Percentiles rank a stretch among this genome's conserved stretches.
phyloP scores from a whole-genome alignment of 768 basidiomycete genomes.

The Russula olivacea region DNA sequence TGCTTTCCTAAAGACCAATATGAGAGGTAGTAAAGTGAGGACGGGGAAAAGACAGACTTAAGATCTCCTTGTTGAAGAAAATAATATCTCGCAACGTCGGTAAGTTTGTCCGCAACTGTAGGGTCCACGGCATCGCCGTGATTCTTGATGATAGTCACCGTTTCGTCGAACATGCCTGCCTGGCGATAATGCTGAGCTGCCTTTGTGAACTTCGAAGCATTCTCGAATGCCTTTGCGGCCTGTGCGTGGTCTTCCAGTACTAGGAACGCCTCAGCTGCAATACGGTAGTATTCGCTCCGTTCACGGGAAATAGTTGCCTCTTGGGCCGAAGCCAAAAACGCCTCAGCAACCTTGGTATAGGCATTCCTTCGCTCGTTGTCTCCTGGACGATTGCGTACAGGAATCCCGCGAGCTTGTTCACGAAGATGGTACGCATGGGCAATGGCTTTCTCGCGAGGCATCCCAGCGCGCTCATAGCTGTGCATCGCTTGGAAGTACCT shows the following conservation, averaged over 20 bases:
- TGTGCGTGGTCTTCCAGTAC: conserved; percentile 34
- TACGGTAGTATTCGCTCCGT: conserved; percentile 35
- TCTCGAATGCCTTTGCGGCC: conserved; percentile 41
- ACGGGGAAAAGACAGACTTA: conserved; percentile 29
- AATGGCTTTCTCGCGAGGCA: conserved; percentile 40
- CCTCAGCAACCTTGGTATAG: conserved; percentile 43
- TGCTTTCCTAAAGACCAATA: conserved; percentile 37
- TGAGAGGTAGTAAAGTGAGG: background rate
- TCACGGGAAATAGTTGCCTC: conserved; percentile 28
- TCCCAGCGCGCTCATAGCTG: conserved; percentile 46
- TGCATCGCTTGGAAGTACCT: conserved; percentile 50
- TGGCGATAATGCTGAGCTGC: conserved; percentile 45
- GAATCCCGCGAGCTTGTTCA: conserved; percentile 41
- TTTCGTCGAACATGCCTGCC: conserved; percentile 45
- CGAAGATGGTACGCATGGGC: conserved; percentile 51
- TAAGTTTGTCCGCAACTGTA: conserved; percentile 34
- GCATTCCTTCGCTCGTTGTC: conserved; percentile 30
- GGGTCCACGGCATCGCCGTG: conserved; percentile 33
- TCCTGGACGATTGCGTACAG: conserved; percentile 13
- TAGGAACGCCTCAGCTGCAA: conserved; percentile 45
- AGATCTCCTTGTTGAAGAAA: conserved; percentile 39
- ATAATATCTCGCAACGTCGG: conserved; percentile 40
- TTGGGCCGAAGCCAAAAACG: conserved; percentile 42
- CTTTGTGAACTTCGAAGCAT: conserved; percentile 37
- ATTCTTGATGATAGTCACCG: conserved; percentile 38